Percentiles rank a stretch among this genome's conserved stretches.
These are phyloP conservation scores for Volvox reticuliferus DNA, from an alignment of 139 green algal genomes.

Conservation along the genomic window DNA sequence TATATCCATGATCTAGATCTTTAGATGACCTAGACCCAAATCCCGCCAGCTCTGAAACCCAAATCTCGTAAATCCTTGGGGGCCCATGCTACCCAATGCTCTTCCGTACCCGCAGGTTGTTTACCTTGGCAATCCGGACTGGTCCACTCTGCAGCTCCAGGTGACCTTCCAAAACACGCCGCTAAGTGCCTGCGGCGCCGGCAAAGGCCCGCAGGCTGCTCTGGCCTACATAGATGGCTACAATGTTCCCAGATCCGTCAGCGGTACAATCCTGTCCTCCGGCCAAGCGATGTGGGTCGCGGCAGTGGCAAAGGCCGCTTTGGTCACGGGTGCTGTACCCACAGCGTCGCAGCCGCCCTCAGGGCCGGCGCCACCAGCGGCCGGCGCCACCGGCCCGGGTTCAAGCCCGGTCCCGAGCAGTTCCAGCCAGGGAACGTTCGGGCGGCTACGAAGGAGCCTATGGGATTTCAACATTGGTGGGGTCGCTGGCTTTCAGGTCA, in stretches of 20 bases:
- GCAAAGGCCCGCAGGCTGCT: neutral
- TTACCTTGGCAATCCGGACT: slow-evolving; percentile 27
- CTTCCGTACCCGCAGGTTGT: slow-evolving; percentile 11
- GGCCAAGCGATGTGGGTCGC: neutral
- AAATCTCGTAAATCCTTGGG: too few species aligned
- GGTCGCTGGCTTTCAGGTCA: neutral
- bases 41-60: too few species aligned
- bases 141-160: neutral
- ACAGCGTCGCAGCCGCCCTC: neutral
- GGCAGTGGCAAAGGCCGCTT: neutral
- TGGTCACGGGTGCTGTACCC: neutral
- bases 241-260: neutral
- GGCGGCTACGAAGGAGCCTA: neutral
- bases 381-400: neutral
- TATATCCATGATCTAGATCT: too few species aligned
- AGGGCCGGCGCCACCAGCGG: too few species aligned
- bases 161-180: neutral
- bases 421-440: neutral
- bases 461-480: neutral
- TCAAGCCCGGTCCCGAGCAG: neutral
- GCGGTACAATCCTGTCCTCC: neutral
- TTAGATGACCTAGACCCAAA: too few species aligned
- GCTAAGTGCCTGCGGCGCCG: neutral
- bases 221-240: slow-evolving; percentile 35
- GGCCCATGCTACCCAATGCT: too few species aligned